Percentiles rank a stretch among this genome's conserved stretches.
Conservation (phyloP, 176 grass and related monocot genomes). For the Raddia distichophylla region DNA sequence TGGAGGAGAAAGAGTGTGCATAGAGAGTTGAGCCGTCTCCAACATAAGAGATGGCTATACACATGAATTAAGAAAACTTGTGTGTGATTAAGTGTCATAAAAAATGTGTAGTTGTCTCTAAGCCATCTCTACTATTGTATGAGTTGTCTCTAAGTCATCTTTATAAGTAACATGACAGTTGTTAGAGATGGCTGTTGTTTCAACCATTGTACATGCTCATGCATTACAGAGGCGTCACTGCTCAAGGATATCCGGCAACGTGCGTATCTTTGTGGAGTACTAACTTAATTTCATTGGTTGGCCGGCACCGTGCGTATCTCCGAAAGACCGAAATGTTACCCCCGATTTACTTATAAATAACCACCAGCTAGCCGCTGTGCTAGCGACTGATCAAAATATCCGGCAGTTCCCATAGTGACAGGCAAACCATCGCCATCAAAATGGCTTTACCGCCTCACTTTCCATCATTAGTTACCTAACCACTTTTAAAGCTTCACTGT, state of each 20-base stretch:
- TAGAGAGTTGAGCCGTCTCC: too few species aligned
- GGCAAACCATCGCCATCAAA: conserved; percentile 16
- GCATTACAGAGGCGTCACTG: conserved; percentile 24
- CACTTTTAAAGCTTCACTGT: not conserved
- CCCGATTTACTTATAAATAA: conserved; percentile 23
- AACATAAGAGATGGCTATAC: too few species aligned
- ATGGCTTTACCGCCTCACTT: not conserved
- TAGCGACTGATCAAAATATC: not conserved
- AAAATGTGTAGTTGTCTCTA: too few species aligned
- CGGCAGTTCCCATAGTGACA: not conserved
- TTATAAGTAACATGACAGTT: too few species aligned
- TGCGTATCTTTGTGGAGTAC: not conserved
- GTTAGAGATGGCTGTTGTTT: too few species aligned
- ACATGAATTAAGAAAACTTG: too few species aligned
- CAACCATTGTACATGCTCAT: too few species aligned
- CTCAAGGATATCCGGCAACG: conserved; percentile 16
- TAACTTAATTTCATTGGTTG: conserved; percentile 17
- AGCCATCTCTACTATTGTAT: too few species aligned
- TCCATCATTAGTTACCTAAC: conserved; percentile 30
- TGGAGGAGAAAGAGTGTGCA: too few species aligned
- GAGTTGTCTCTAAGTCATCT: too few species aligned
- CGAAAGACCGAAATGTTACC: not conserved
- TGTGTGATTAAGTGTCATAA: too few species aligned
- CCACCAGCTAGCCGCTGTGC: too few species aligned
- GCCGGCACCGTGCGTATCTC: conserved; percentile 31